These are phyloP conservation scores for Zostera marina DNA, from an alignment of 116 monocot species.

Conservation along the genomic window DNA sequence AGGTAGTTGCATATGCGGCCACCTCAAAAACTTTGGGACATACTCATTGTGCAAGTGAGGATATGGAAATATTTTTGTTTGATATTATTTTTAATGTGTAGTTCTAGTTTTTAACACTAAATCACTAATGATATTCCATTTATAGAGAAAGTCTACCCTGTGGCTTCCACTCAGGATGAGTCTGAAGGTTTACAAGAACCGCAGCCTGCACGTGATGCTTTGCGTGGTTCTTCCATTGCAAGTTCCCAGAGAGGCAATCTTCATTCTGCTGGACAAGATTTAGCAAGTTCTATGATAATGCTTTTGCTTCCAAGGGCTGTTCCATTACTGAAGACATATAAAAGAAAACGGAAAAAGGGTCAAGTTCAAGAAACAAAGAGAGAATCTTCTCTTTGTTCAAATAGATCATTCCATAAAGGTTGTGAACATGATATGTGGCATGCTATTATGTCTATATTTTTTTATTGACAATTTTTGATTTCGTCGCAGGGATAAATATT, in stretches of 20 bases:
- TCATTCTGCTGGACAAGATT: conserved; percentile 41
- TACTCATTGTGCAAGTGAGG: too few species aligned
- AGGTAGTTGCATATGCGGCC: too few species aligned
- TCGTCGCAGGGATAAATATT: background rate
- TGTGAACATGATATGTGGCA: background rate
- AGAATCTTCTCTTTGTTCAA: conserved; percentile 2
- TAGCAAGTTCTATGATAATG: conserved; percentile 74
- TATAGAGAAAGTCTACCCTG: conserved; percentile 3
- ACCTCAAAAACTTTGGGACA: too few species aligned
- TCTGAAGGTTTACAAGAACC: conserved; percentile 24
- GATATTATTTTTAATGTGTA: background rate
- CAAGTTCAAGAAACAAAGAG: conserved; percentile 10
- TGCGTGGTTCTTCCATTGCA: conserved; percentile 44
- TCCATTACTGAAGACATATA: conserved; percentile 74
- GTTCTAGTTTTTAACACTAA: background rate
- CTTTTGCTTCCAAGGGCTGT: conserved; percentile 82
- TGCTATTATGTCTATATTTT: background rate
- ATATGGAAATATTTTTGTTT: background rate
- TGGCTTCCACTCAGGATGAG: background rate
- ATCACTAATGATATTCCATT: background rate
- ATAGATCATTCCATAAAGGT: background rate
- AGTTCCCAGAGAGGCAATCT: conserved; percentile 25
- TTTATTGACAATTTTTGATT: too few species aligned
- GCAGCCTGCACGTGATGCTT: conserved; percentile 24
- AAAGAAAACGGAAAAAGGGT: conserved; percentile 30